Percentiles rank a stretch among this genome's conserved stretches.
Conservation (phyloP, 2,329 filamentous ascomycete species). For the Fusarium nurragi region DNA sequence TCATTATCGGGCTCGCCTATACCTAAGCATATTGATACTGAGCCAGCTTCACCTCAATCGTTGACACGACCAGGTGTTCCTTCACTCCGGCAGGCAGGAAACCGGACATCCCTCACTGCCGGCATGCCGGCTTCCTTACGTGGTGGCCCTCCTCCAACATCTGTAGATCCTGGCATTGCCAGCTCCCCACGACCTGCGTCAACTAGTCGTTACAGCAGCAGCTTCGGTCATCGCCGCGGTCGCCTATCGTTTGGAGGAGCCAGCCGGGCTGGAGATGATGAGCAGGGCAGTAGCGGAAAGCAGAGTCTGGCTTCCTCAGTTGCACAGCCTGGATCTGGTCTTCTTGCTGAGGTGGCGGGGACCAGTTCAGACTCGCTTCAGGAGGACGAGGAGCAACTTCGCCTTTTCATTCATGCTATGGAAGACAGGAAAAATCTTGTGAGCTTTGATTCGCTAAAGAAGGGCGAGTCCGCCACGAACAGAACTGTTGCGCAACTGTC, state of each 20-base stretch:
- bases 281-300: conserved; percentile 82
- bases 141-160: conserved; percentile 64
- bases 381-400: conserved; percentile 90
- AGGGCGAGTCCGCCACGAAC: conserved; percentile 75
- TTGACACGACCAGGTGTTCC: conserved; percentile 58
- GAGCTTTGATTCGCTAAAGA: conserved; percentile 76
- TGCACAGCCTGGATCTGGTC: conserved; percentile 78
- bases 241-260: conserved; percentile 80
- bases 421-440: conserved; percentile 88
- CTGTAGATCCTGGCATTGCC: conserved; percentile 72
- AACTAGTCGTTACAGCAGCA: conserved; percentile 90
- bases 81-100: conserved; percentile 65
- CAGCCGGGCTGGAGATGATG: conserved; percentile 73
- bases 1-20: conserved; percentile 89
- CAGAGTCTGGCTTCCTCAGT: conserved; percentile 77
- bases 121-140: conserved; percentile 79
- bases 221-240: conserved; percentile 85
- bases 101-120: conserved; percentile 76
- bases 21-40: conserved; percentile 59
- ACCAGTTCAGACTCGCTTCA: conserved; percentile 73
- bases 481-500: conserved; percentile 81
- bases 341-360: conserved; percentile 75
- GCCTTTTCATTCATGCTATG: conserved; percentile 88
- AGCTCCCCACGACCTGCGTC: conserved; percentile 82
- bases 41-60: conserved; percentile 67